Conservation (phyloP, 768 basidiomycete species). For the Rhodotorula sphaerocarpa region DNA sequence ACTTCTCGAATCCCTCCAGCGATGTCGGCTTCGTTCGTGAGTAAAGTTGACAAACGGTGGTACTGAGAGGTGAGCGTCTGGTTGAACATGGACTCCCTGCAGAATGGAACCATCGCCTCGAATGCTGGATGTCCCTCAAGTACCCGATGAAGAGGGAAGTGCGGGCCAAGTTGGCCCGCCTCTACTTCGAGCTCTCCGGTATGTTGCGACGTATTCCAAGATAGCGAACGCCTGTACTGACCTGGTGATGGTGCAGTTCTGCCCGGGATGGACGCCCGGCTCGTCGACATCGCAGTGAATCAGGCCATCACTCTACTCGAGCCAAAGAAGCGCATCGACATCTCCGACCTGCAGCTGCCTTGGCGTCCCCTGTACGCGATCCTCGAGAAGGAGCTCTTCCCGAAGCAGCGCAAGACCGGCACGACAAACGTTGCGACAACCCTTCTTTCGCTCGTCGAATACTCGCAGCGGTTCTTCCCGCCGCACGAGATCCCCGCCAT, state of each 20-base stretch:
- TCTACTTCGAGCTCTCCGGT: constrained; percentile 68
- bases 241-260: constrained; percentile 19
- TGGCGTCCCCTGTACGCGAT: constrained; percentile 72
- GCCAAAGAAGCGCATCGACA: constrained; percentile 62
- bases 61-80: too few species aligned
- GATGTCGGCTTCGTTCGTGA: constrained; percentile 34
- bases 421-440: constrained; percentile 44
- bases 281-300: constrained; percentile 61
- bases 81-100: neutral
- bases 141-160: constrained; percentile 77
- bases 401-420: constrained; percentile 48
- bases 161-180: constrained; percentile 61
- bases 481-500: constrained; percentile 78
- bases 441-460: constrained; percentile 45
- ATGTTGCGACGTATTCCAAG: constrained; percentile 37
- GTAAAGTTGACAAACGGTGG: too few species aligned
- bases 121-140: constrained; percentile 65
- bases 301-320: constrained; percentile 48
- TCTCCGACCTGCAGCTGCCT: constrained; percentile 70
- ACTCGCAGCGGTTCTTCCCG: constrained; percentile 72
- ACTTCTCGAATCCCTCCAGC: neutral
- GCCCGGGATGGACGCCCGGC: constrained; percentile 64
- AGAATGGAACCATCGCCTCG: constrained; percentile 41
- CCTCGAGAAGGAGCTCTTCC: constrained; percentile 65
- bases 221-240: neutral